Evolutionary conservation across 768 basidiomycete genomes (phyloP), one percentile per base, ranked within the genome.

Genomic region (Termitomyces sp.): DNA sequence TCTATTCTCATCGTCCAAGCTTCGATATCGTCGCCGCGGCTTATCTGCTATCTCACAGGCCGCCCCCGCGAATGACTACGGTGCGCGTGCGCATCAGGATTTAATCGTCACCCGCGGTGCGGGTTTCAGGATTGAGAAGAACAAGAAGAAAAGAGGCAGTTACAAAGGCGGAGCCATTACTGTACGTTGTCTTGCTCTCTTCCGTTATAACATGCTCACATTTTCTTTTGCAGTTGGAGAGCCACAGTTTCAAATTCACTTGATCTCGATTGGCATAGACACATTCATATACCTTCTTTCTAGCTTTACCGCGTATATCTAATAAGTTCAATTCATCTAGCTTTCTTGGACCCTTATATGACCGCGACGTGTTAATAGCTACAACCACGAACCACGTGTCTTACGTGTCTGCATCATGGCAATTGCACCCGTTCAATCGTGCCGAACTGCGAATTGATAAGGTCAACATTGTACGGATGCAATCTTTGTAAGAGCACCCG

Each of bases 121-220:
- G 48, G 93, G 93, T 2, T 99, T 99, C 79, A 83, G 94, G 55
- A 99, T 98, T 74, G 96, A 97, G 80, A 99, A 99, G 76, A 98
- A 97, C 77, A 99, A 98, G 84, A 98, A 98, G 77, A 99, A 99
- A 76, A 79, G 91, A 65, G 96, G 95, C 3, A 93, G 89, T 60
- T 98, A 98, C 73, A 83, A 84, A 45, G 95, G 96, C 13, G 96
- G 96, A 40, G 92, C 95, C 68, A 99, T 99, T 60, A 96, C 95
- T 48, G 93, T 95, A 83, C 72, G 58, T 58, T 45, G 12, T 53
- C 37, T 12, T 54, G 24, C 50, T 27, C 50, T 32, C 26, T 56
- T 49, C 14, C 18, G 39, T 36, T 52, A 37, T 37, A 46, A 30
- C 57, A 30, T 54, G 45, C 24, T 58, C 20, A 58, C 33, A n/a